These are phyloP conservation scores for Heterobasidion irregulare DNA, from an alignment of 1,284 basidiomycete genomes.

Conservation along the genomic window DNA sequence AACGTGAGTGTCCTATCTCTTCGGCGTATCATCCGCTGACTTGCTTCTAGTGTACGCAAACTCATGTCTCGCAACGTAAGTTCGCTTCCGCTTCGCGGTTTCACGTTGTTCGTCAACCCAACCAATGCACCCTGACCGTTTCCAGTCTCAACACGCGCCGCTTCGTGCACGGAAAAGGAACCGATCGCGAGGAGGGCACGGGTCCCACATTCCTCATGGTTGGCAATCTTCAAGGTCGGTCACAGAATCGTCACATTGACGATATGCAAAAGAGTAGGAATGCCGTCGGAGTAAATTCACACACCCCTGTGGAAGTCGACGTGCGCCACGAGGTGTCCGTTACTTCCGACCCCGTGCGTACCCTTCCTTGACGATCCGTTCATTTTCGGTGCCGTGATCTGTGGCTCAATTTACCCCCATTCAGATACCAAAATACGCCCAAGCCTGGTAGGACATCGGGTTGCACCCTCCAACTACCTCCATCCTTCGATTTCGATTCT, in stretches of 20 bases:
- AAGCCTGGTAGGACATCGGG: neutral
- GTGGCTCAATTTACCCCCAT: neutral
- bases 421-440: neutral
- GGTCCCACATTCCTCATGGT: conserved; percentile 37
- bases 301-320: conserved; percentile 20
- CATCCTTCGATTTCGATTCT: no score
- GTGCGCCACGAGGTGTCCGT: conserved; percentile 28
- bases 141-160: conserved; percentile 34
- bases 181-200: conserved; percentile 27
- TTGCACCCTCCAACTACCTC: neutral
- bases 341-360: conserved; percentile 18
- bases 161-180: conserved; percentile 34
- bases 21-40: neutral
- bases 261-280: neutral
- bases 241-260: neutral
- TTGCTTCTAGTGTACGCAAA: conserved; percentile 48
- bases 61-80: conserved; percentile 61
- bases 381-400: neutral
- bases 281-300: neutral
- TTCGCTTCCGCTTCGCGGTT: neutral
- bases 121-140: conserved; percentile 2
- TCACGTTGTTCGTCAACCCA: neutral
- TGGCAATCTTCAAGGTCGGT: conserved; percentile 6
- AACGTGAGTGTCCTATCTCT: conserved; percentile 33
- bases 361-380: neutral